Percentiles rank a stretch among this genome's conserved stretches.
Conservation (phyloP, 257 asterid genomes). For the Apocynum venetum region DNA sequence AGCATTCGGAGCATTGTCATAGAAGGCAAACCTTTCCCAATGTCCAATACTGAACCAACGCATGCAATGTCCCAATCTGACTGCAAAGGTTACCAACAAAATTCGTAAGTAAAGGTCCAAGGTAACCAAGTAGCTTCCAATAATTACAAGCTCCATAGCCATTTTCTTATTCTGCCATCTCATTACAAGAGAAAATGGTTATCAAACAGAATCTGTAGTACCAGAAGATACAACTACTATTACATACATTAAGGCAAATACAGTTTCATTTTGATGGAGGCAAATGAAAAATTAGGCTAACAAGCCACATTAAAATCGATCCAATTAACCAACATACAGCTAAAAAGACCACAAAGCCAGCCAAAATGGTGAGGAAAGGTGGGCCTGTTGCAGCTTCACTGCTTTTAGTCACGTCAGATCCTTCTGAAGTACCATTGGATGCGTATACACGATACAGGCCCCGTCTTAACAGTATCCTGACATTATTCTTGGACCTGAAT, state of each 20-base stretch:
- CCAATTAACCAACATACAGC: conserved; percentile 43
- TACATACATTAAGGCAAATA: not conserved
- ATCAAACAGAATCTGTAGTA: not conserved
- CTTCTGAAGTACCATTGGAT: conserved; percentile 44
- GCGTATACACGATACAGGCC: conserved; percentile 34
- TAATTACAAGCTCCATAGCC: not conserved
- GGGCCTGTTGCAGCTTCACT: conserved; percentile 42
- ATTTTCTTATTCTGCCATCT: not conserved
- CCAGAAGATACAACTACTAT: not conserved
- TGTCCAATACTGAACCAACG: not conserved
- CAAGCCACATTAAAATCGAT: conserved; percentile 49
- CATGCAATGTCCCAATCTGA: not conserved
- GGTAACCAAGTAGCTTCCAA: not conserved
- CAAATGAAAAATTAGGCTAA: conserved; percentile 36
- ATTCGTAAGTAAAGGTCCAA: not conserved
- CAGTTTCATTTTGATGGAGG: conserved; percentile 1
- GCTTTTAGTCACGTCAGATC: conserved; percentile 27
- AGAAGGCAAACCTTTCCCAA: not conserved
- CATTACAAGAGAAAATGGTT: not conserved
- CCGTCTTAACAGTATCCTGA: conserved; percentile 20
- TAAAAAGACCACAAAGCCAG: conserved; percentile 56
- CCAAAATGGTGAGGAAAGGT: conserved; percentile 72
- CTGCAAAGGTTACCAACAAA: no score
- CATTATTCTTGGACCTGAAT: conserved; percentile 40
- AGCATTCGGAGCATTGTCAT: not conserved